These are phyloP conservation scores for Trichoderma citrinoviride DNA, from an alignment of 2,329 filamentous ascomycete species.

Conservation along the genomic window DNA sequence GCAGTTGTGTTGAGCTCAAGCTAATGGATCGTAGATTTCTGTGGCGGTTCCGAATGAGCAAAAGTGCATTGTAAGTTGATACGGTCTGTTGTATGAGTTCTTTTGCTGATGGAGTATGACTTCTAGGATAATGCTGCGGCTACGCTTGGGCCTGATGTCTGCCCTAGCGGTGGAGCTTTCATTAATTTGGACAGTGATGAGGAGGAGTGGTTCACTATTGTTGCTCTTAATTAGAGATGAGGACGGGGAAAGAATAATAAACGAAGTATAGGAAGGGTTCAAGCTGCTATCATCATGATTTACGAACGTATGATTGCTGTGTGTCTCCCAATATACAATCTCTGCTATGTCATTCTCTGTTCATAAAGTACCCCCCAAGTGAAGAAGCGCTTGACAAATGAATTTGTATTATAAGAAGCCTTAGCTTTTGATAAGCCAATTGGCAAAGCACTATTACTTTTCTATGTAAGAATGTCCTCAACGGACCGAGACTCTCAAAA, in stretches of 20 bases:
- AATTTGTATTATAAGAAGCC: no score
- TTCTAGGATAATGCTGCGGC: not conserved
- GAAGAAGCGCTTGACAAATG: no score
- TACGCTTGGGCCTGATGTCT: not conserved
- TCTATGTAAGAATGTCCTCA: no score
- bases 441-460: no score
- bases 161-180: not conserved
- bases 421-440: no score
- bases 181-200: not conserved
- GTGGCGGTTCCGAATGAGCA: not conserved
- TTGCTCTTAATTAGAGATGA: not conserved
- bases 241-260: not conserved
- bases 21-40: not conserved
- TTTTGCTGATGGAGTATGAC: not conserved
- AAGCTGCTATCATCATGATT: no score
- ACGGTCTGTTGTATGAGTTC: accelerated
- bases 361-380: no score
- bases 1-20: no score
- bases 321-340: no score
- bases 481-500: no score
- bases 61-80: not conserved
- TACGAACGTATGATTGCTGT: no score
- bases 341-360: no score
- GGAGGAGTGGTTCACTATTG: not conserved
- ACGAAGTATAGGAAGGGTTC: not conserved